Percentiles rank a stretch among this genome's conserved stretches.
Evolutionary conservation across 2,329 filamentous ascomycete species (phyloP).

Genomic region (Stagonosporopsis cucurbitacearum): DNA sequence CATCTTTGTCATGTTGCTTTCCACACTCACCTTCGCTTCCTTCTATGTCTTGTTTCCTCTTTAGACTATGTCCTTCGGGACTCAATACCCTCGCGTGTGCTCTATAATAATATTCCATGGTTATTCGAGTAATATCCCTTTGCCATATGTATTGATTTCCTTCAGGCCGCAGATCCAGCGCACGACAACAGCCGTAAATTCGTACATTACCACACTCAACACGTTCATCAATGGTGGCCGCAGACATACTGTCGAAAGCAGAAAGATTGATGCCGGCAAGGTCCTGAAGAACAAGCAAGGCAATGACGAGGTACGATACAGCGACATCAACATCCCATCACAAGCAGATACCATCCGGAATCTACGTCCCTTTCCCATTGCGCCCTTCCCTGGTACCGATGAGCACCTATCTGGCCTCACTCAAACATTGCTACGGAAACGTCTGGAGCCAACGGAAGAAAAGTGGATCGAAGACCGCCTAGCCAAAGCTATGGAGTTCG

Average conservation of each 20-base stretch:
- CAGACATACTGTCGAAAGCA: conserved; percentile 21
- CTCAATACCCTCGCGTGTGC: neutral
- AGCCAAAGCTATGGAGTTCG: conserved; percentile 38
- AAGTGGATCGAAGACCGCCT: conserved; percentile 41
- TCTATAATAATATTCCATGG: neutral
- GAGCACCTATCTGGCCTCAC: conserved; percentile 28
- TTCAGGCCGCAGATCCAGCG: conserved; percentile 28
- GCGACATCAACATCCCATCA: conserved; percentile 6
- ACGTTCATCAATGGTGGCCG: conserved; percentile 32
- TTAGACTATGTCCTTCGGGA: neutral
- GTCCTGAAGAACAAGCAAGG: conserved; percentile 9
- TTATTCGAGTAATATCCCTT: neutral
- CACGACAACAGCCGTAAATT: conserved; percentile 24
- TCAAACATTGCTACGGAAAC: conserved; percentile 36
- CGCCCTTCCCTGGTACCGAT: conserved; percentile 31
- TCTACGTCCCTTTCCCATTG: conserved; percentile 35
- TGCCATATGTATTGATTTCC: conserved; percentile 18
- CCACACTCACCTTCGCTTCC: neutral
- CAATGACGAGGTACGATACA: conserved; percentile 4
- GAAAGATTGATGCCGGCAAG: conserved; percentile 24
- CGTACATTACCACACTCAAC: conserved; percentile 27
- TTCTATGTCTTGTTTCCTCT: neutral
- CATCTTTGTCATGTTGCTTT: neutral
- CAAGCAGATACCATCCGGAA: conserved; percentile 24
- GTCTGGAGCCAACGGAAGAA: conserved; percentile 34